These are phyloP conservation scores for Fusarium musae DNA, from an alignment of 2,329 filamentous ascomycete species.

Conservation along the genomic window DNA sequence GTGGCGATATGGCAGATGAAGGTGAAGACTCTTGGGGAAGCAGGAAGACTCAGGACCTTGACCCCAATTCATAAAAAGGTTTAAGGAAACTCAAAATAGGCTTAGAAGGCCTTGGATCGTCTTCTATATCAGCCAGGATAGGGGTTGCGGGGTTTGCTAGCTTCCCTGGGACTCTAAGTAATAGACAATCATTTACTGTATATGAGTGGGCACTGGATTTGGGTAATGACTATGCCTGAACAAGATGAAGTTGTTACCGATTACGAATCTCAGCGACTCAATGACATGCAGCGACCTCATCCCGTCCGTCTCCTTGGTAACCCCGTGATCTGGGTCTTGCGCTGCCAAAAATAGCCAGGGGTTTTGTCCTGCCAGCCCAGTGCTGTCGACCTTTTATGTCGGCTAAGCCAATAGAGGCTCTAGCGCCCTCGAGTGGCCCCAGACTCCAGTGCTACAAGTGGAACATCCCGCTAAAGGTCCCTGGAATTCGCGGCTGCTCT, in stretches of 20 bases:
- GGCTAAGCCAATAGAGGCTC: conserved; percentile 21
- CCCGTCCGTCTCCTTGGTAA: conserved; percentile 10
- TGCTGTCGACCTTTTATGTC: conserved; percentile 11
- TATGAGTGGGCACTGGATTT: not conserved
- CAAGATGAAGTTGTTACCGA: not conserved
- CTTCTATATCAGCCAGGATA: not conserved
- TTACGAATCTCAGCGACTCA: conserved; percentile 8
- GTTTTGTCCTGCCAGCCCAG: conserved; percentile 3
- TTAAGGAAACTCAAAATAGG: not conserved
- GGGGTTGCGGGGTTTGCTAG: not conserved
- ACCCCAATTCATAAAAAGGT: too few species aligned
- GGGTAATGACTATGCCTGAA: not conserved
- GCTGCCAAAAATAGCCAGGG: conserved; percentile 36
- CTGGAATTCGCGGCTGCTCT: conserved; percentile 16
- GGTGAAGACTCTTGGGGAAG: not conserved
- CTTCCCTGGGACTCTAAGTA: not conserved
- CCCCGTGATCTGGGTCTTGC: not conserved
- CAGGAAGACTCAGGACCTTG: not conserved
- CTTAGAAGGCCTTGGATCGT: not conserved
- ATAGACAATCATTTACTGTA: not conserved
- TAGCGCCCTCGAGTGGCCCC: conserved; percentile 20
- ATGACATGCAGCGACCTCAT: conserved; percentile 10
- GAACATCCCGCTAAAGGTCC: conserved; percentile 29
- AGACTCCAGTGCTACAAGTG: conserved; percentile 27
- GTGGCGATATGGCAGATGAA: not conserved